Evolutionary conservation across 2,329 filamentous ascomycete genomes (phyloP).

Genomic region (Pestalotiopsis sp.): DNA sequence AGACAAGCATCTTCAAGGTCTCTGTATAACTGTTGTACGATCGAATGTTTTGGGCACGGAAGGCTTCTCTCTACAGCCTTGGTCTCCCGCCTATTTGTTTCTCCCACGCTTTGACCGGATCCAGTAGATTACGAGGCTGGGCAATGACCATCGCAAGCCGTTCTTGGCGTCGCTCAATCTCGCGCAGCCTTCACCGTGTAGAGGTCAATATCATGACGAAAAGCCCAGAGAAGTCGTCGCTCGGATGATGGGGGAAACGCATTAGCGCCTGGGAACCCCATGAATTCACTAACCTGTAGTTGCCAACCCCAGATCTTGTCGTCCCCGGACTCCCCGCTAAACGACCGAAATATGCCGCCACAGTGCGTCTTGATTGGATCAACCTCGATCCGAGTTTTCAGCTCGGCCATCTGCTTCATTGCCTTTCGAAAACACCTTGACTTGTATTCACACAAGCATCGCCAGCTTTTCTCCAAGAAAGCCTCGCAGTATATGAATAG

Average conservation of each 20-base stretch:
- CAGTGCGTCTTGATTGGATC: background rate
- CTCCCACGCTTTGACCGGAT: no score
- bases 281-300: background rate
- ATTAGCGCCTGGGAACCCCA: background rate
- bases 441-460: background rate
- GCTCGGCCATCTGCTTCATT: background rate
- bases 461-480: background rate
- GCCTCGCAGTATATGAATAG: background rate
- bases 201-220: background rate
- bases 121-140: background rate
- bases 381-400: conserved; percentile 7
- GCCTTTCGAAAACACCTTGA: background rate
- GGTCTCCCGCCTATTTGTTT: no score
- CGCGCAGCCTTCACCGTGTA: background rate
- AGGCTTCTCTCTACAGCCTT: no score
- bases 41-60: no score
- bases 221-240: background rate
- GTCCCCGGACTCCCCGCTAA: background rate
- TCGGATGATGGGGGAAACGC: background rate
- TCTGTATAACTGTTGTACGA: no score
- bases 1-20: no score
- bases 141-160: background rate
- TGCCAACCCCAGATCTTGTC: background rate
- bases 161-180: background rate
- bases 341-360: background rate